Base-by-base conservation (phyloP, 2,329 filamentous ascomycete species). In the Colletotrichum neosansevieriae region DNA sequence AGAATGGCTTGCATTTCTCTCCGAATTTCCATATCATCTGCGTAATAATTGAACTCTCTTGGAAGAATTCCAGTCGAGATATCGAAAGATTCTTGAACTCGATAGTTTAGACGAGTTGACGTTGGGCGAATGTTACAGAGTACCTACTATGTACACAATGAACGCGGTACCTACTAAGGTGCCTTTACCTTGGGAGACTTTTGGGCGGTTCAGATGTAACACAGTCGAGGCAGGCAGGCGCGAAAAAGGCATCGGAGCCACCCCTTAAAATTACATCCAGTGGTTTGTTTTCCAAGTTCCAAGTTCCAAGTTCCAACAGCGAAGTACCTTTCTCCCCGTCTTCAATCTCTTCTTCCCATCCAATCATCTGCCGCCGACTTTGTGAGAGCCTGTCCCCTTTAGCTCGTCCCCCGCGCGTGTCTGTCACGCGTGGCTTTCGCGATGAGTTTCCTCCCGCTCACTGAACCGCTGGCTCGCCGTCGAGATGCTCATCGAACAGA, bases 261-360 rank as follows among this genome's bases (percentile, higher is more conserved):
- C 64, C 53, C 59, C 38, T 58, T 19, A 47, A 59, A 19, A 64
- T 58, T 67, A 51, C 60, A 67, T 58, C 60, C 53, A 47, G 29
- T 53, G 36, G 44, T 63, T 42, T 19, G 36, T 44, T 63, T 42
- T 34, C n/a, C n/a, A n/a, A n/a, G n/a, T n/a, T n/a, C n/a, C n/a
- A n/a, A n/a, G n/a, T n/a, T n/a, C n/a, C n/a, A 1, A 19, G 19
- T 51, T n/a, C 24, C 49, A 34, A 9, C 47, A 32, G 24, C 5
- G 24, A 24, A 15, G 21, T 34, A 19, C 32, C 15, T 53, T 29
- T 21, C 44, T 36, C 45, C 29, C 47, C 21, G 40, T 60, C 45
- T 34, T 47, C 47, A 32, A 42, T 19, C 32, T 34, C 34, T 42
- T 50, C 42, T 34, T 32, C 50, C 19, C 12, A 15, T 19, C 58